Evolutionary conservation across 1,284 basidiomycete species (phyloP).

Genomic region (Marasmius sp.): DNA sequence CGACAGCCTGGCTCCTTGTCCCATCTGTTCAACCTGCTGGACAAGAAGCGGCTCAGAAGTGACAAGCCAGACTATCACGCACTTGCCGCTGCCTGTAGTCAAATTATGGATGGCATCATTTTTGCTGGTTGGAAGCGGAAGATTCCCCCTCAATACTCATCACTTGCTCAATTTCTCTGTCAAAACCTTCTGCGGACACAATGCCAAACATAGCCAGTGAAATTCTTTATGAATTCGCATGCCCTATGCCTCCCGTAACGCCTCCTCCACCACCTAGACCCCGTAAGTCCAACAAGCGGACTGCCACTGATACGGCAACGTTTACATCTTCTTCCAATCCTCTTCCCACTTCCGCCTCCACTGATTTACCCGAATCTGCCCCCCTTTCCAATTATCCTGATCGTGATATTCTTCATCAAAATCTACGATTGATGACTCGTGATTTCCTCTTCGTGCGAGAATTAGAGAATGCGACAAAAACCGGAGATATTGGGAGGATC

Average conservation of each 20-base stretch:
- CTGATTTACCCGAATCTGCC: too few species aligned
- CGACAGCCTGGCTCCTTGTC: constrained; percentile 15
- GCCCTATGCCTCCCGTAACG: constrained; percentile 8
- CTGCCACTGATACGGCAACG: too few species aligned
- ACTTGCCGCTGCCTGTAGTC: constrained; percentile 15
- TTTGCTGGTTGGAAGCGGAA: too few species aligned
- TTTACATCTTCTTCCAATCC: too few species aligned
- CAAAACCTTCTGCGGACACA: background rate
- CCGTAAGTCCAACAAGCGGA: background rate
- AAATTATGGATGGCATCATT: constrained; percentile 18
- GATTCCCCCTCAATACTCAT: too few species aligned
- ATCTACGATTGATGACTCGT: constrained; percentile 19
- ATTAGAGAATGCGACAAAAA: constrained; percentile 20
- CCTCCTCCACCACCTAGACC: background rate
- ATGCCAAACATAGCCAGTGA: background rate
- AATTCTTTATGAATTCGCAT: constrained; percentile 9
- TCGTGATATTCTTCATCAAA: constrained; percentile 17
- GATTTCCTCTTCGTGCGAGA: constrained; percentile 26
- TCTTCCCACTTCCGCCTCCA: too few species aligned
- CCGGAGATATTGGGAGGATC: constrained; percentile 27
- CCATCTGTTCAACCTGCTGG: constrained; percentile 21
- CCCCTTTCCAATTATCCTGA: background rate
- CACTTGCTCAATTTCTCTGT: constrained; percentile 3
- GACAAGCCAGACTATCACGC: constrained; percentile 25
- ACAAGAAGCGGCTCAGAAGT: constrained; percentile 16